Evolutionary conservation across 345 rosid species (phyloP).

Genomic region (Sapria himalayana): DNA sequence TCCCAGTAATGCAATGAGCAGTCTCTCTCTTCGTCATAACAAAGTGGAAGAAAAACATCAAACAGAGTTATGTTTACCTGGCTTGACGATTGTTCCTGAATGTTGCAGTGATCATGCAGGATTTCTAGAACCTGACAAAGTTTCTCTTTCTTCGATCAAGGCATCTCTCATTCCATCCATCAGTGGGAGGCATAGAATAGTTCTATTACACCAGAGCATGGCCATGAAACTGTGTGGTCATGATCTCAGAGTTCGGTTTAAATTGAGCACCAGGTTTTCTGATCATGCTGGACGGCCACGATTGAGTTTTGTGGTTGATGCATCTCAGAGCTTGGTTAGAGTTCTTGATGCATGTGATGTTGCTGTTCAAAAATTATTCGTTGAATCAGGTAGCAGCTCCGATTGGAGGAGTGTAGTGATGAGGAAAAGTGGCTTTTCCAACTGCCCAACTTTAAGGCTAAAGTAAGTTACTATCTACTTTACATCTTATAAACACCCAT

Average conservation of each 20-base stretch:
- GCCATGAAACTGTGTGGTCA: constrained; percentile 39
- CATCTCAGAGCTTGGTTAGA: constrained; percentile 24
- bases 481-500: no score
- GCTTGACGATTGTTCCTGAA: constrained; percentile 14
- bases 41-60: constrained; percentile 33
- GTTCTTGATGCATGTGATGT: constrained; percentile 49
- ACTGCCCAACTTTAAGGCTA: constrained; percentile 37
- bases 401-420: constrained; percentile 40
- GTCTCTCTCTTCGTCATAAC: constrained; percentile 17
- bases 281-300: constrained; percentile 40
- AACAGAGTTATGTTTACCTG: constrained; percentile 10
- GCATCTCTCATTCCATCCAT: constrained; percentile 27
- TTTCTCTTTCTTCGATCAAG: constrained; percentile 25
- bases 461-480: constrained; percentile 28
- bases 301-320: constrained; percentile 46
- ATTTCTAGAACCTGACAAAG: constrained; percentile 30
- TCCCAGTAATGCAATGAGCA: constrained; percentile 23
- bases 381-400: constrained; percentile 39
- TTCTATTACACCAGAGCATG: constrained; percentile 20
- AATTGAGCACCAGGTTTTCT: constrained; percentile 24
- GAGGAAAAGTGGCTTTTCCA: constrained; percentile 15
- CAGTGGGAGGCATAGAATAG: constrained; percentile 23
- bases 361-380: constrained; percentile 17
- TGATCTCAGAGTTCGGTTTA: constrained; percentile 38
- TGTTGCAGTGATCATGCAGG: constrained; percentile 20